Conservation (phyloP, 139 green algal genomes). For the Diplosphaera chodatii region DNA sequence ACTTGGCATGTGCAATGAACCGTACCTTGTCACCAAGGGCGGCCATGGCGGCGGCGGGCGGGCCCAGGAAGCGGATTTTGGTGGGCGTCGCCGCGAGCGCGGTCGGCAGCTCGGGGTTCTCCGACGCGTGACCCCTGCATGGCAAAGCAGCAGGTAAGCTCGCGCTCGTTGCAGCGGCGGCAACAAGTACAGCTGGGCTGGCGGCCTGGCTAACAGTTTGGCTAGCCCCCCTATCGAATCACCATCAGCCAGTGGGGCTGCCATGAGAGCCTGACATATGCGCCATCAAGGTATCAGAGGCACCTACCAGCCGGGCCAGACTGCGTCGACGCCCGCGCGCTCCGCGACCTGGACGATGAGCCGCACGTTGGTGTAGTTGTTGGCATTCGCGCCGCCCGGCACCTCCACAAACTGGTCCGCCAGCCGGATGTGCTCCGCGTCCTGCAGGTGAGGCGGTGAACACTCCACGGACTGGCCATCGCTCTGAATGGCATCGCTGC, state of each 20-base stretch:
- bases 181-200: no score
- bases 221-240: no score
- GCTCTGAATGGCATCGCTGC: no score
- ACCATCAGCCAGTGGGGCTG: no score
- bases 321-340: constrained; percentile 81
- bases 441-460: no score
- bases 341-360: constrained; percentile 84
- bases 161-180: no score
- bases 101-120: constrained; percentile 90
- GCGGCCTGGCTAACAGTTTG: no score
- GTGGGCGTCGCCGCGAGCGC: constrained; percentile 44
- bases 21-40: constrained; percentile 90
- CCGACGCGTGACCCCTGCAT: constrained; percentile 88
- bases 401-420: constrained; percentile 98
- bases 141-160: no score
- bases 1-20: no score
- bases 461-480: no score
- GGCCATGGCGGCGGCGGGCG: constrained; percentile 68
- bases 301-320: constrained; percentile 95
- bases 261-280: no score
- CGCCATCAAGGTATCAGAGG: no score
- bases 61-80: constrained; percentile 89
- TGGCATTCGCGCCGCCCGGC: constrained; percentile 92
- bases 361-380: constrained; percentile 98
- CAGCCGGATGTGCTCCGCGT: constrained; percentile 58